Conservation (phyloP, 768 basidiomycete species). For the Tricholoma bakamatsutake region DNA sequence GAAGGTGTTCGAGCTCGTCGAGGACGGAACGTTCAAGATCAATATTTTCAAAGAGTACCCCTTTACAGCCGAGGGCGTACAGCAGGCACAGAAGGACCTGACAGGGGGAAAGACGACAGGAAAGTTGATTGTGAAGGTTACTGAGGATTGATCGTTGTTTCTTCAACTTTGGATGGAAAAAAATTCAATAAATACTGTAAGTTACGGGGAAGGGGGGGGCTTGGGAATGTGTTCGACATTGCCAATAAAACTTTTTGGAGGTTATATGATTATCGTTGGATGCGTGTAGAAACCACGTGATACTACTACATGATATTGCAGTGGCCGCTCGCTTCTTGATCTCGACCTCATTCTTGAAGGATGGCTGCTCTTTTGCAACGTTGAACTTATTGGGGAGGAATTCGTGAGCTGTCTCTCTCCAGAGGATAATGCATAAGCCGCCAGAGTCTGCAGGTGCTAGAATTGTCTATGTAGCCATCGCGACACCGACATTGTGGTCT, state of each 20-base stretch:
- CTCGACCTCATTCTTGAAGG: no score
- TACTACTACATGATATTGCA: no score
- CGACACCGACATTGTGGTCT: not conserved
- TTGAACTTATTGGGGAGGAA: not conserved
- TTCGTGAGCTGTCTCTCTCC: no score
- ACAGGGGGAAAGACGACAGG: slow-evolving; percentile 74
- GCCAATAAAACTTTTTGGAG: no score
- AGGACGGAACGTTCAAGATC: slow-evolving; percentile 55
- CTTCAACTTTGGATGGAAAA: no score
- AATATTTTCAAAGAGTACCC: slow-evolving; percentile 73
- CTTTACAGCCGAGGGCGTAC: slow-evolving; percentile 76
- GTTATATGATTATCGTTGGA: no score
- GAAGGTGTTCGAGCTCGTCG: slow-evolving; percentile 58
- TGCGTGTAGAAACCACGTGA: no score
- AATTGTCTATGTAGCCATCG: not conserved
- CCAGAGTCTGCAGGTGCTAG: not conserved
- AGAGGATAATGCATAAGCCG: no score
- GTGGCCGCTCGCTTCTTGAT: no score
- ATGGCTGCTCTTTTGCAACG: not conserved
- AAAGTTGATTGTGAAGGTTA: slow-evolving; percentile 78
- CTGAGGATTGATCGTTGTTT: not conserved
- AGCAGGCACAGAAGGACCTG: slow-evolving; percentile 74
- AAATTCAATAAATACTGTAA: no score
- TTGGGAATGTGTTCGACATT: no score
- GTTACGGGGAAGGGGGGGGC: no score